phyloP scores from a whole-genome alignment of 1,284 basidiomycete species.

The Ganoderma sinense region DNA sequence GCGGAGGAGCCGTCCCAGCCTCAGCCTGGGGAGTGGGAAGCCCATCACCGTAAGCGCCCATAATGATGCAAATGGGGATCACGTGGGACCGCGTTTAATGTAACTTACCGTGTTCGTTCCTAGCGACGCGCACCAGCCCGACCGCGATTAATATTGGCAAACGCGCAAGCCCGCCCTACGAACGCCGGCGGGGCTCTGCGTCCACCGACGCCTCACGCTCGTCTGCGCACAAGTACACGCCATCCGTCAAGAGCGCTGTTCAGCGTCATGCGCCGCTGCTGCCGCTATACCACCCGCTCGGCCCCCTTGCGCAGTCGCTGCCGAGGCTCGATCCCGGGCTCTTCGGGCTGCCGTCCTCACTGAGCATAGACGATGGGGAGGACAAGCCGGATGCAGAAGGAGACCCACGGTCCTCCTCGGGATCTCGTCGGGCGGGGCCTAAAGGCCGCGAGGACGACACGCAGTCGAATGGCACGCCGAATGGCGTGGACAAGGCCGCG shows the following conservation, averaged over 20 bases:
- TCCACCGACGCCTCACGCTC: conserved; percentile 17
- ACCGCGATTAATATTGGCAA: conserved; percentile 9
- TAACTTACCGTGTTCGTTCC: conserved; percentile 14
- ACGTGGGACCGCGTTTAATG: conserved; percentile 28
- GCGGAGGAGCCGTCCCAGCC: conserved; percentile 12
- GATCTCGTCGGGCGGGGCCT: conserved; percentile 57
- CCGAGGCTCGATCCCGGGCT: conserved; percentile 66
- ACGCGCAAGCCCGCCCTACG: conserved; percentile 24
- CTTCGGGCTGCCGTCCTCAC: conserved; percentile 52
- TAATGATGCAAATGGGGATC: conserved; percentile 21
- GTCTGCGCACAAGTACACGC: conserved; percentile 14
- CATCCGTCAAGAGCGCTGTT: conserved; percentile 11
- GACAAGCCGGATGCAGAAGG: conserved; percentile 45
- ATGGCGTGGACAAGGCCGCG: conserved; percentile 21
- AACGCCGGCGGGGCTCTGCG: conserved; percentile 19
- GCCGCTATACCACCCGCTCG: conserved; percentile 75
- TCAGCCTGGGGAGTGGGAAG: conserved; percentile 26
- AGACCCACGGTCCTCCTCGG: conserved; percentile 52
- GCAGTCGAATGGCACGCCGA: conserved; percentile 20
- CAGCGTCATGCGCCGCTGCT: conserved; percentile 53
- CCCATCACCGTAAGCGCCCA: conserved; percentile 26
- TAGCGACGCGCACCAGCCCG: conserved; percentile 7
- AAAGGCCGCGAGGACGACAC: conserved; percentile 54
- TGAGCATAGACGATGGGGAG: conserved; percentile 42
- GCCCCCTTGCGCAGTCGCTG: conserved; percentile 68